Conservation (phyloP, 2,329 filamentous ascomycete species). For the Calonectria pauciramosa region DNA sequence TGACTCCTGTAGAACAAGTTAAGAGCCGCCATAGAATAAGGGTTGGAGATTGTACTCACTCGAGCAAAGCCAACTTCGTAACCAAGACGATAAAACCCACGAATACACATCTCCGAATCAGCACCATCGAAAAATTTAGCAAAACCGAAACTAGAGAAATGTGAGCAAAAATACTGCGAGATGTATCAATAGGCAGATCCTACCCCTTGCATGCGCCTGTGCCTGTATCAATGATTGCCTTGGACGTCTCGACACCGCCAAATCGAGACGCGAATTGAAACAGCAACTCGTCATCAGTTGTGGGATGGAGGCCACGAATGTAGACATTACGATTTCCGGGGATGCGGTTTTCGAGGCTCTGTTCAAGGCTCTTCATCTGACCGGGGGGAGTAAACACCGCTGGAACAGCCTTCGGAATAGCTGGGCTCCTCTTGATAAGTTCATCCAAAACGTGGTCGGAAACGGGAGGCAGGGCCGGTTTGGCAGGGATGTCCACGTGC, state of each 20-base stretch:
- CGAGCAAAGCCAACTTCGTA: conserved; percentile 98
- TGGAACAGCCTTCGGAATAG: conserved; percentile 89
- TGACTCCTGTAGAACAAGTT: conserved; percentile 77
- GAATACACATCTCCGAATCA: conserved; percentile 95
- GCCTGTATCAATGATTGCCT: conserved; percentile 96
- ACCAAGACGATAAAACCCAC: conserved; percentile 92
- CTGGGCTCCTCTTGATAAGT: conserved; percentile 80
- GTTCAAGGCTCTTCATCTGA: conserved; percentile 89
- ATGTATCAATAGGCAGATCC: conserved; percentile 43
- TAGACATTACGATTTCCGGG: conserved; percentile 97
- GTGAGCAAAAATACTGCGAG: conserved; percentile 23
- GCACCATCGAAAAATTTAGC: conserved; percentile 92
- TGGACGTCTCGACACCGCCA: conserved; percentile 94
- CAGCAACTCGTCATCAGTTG: conserved; percentile 93
- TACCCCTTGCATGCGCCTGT: conserved; percentile 98
- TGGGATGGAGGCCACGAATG: conserved; percentile 94
- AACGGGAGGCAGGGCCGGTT: conserved; percentile 55
- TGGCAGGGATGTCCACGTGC: conserved; percentile 57
- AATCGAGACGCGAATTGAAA: conserved; percentile 88
- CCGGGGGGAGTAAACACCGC: conserved; percentile 89
- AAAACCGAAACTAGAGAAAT: conserved; percentile 84
- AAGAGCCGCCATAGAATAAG: not conserved
- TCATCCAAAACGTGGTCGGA: conserved; percentile 71
- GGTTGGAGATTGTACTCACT: conserved; percentile 63
- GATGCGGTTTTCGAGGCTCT: conserved; percentile 93